A percentile compares a stretch with the other conserved stretches of the same genome.
phyloP scores from a whole-genome alignment of 306 rosid genomes.

The Sicyos edulis region DNA sequence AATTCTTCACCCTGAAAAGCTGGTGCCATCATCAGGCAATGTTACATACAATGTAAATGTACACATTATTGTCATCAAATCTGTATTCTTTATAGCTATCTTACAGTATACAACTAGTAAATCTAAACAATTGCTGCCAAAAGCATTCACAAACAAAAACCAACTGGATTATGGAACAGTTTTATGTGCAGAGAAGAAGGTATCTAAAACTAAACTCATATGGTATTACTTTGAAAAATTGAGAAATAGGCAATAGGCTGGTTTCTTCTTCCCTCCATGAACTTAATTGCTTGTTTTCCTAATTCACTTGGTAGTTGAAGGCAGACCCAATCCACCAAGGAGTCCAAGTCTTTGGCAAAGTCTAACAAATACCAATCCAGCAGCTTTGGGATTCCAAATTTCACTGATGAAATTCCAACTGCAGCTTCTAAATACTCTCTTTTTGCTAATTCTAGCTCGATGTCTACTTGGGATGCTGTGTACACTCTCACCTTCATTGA shows the following conservation, averaged over 20 bases:
- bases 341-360: constrained; percentile 85
- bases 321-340: constrained; percentile 88
- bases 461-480: constrained; percentile 81
- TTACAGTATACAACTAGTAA: constrained; percentile 15
- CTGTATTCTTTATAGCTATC: constrained; percentile 7
- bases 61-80: not conserved
- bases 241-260: constrained; percentile 50
- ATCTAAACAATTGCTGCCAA: constrained; percentile 4
- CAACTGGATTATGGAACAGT: too few relatives aligned
- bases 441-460: constrained; percentile 75
- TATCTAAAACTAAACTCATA: constrained; percentile 93
- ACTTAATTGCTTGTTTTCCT: constrained; percentile 76
- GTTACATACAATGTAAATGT: not conserved
- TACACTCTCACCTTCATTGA: constrained; percentile 77
- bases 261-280: constrained; percentile 49
- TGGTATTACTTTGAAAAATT: constrained; percentile 69
- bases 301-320: constrained; percentile 81
- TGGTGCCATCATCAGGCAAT: not conserved
- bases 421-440: constrained; percentile 83
- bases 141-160: not conserved
- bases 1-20: not conserved
- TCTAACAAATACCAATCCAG: constrained; percentile 81
- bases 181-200: constrained; percentile 55
- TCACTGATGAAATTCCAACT: constrained; percentile 57
- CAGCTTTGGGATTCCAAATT: constrained; percentile 69